Percentiles rank a stretch among this genome's conserved stretches.
phyloP scores from a whole-genome alignment of 1,284 basidiomycete species.

The Cryptococcus sp. region DNA sequence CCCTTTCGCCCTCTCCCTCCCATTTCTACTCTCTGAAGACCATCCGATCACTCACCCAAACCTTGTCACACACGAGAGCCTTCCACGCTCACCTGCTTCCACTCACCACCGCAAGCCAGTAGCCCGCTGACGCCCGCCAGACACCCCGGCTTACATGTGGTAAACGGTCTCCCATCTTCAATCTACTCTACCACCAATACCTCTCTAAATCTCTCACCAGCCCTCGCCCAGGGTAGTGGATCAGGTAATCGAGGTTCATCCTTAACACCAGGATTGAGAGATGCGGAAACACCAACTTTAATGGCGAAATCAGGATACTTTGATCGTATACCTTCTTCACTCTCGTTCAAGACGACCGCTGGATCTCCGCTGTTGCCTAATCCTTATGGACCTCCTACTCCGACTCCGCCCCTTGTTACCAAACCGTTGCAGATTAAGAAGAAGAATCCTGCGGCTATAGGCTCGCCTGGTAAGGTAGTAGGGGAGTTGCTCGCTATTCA shows the following conservation, averaged over 20 bases:
- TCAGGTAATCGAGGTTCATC: conserved; percentile 51
- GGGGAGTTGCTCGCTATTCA: neutral
- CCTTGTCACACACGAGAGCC: too few species aligned
- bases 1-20: conserved; percentile 1
- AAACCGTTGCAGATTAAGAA: conserved; percentile 19
- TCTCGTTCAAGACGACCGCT: neutral
- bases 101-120: conserved; percentile 39
- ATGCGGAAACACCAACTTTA: conserved; percentile 18
- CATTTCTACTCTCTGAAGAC: neutral
- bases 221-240: too few species aligned
- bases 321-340: conserved; percentile 3
- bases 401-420: conserved; percentile 8
- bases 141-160: conserved; percentile 60
- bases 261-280: conserved; percentile 43
- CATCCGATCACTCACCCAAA: neutral
- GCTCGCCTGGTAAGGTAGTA: neutral
- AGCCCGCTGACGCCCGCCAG: too few species aligned
- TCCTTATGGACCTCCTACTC: conserved; percentile 5
- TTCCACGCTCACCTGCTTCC: too few species aligned
- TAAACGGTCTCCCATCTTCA: conserved; percentile 64
- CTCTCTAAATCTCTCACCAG: conserved; percentile 35
- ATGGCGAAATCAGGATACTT: conserved; percentile 23
- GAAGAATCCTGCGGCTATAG: conserved; percentile 8
- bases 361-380: neutral
- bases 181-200: conserved; percentile 55